A percentile compares a stretch with the other conserved stretches of the same genome.
Conservation (phyloP, 2,329 filamentous ascomycete genomes). For the Penicillium paneum region DNA sequence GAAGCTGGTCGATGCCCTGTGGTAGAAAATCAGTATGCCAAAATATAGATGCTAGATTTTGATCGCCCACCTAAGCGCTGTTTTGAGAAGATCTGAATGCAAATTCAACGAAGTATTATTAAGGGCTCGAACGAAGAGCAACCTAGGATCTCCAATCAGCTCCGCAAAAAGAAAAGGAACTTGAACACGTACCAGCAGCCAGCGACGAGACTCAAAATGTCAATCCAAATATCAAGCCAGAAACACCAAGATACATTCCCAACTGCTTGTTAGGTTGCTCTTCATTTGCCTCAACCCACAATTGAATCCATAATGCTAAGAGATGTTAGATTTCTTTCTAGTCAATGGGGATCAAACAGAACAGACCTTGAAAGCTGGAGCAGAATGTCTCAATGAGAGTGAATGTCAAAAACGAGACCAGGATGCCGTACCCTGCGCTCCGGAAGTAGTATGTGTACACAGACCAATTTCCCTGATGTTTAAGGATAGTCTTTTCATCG, state of each 20-base stretch:
- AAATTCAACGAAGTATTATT: constrained; percentile 1
- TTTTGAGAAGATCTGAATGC: constrained; percentile 2
- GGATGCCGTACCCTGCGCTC: background rate
- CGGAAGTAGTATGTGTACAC: constrained; percentile 3
- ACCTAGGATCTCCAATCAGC: background rate
- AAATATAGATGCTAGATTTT: background rate
- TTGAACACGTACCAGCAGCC: background rate
- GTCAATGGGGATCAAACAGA: background rate
- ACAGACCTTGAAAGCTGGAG: background rate
- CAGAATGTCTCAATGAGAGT: background rate
- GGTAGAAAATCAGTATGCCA: background rate
- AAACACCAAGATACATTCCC: constrained; percentile 14
- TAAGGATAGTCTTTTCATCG: background rate
- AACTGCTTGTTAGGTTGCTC: constrained; percentile 10
- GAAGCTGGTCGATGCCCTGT: background rate
- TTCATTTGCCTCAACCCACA: constrained; percentile 12
- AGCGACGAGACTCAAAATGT: background rate
- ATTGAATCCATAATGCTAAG: constrained; percentile 14
- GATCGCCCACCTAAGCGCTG: background rate
- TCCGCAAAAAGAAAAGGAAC: background rate
- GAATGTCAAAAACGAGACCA: background rate
- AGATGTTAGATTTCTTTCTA: background rate
- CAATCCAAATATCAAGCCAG: constrained; percentile 8
- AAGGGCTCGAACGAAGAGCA: background rate
- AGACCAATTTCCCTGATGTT: background rate